Percentiles rank a stretch among this genome's conserved stretches.
phyloP scores from a whole-genome alignment of 2,329 filamentous ascomycete genomes.

The Aureobasidium sp. region DNA sequence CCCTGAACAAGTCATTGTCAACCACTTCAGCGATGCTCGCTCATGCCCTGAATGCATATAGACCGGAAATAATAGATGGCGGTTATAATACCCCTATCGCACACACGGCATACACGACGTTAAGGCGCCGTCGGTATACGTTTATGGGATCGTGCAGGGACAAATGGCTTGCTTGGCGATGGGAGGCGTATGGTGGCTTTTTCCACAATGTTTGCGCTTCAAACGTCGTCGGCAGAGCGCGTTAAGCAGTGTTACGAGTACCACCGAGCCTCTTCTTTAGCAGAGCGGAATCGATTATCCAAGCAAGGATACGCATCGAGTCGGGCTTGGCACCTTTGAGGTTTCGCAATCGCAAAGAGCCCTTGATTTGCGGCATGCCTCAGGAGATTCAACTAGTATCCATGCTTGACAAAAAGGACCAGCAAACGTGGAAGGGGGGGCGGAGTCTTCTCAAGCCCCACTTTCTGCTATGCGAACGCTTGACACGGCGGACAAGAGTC shows the following conservation, averaged over 20 bases:
- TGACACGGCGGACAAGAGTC: conserved; percentile 7
- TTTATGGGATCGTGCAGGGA: not conserved
- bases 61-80: no score
- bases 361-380: not conserved
- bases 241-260: not conserved
- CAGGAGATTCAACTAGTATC: not conserved
- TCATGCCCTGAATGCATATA: not conserved
- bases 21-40: not conserved
- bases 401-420: not conserved
- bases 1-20: not conserved
- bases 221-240: not conserved
- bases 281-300: not conserved
- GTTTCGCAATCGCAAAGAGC: not conserved
- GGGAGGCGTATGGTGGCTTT: not conserved
- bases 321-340: not conserved
- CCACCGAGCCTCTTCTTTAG: not conserved
- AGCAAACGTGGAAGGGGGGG: not conserved
- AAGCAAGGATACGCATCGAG: not conserved
- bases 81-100: not conserved
- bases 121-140: not conserved
- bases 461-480: not conserved
- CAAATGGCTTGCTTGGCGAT: not conserved
- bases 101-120: not conserved
- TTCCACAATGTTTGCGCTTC: not conserved
- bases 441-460: not conserved